A percentile compares a stretch with the other conserved stretches of the same genome.
Evolutionary conservation across 768 basidiomycete species (phyloP).

Genomic region (Rhodocollybia butyracea): DNA sequence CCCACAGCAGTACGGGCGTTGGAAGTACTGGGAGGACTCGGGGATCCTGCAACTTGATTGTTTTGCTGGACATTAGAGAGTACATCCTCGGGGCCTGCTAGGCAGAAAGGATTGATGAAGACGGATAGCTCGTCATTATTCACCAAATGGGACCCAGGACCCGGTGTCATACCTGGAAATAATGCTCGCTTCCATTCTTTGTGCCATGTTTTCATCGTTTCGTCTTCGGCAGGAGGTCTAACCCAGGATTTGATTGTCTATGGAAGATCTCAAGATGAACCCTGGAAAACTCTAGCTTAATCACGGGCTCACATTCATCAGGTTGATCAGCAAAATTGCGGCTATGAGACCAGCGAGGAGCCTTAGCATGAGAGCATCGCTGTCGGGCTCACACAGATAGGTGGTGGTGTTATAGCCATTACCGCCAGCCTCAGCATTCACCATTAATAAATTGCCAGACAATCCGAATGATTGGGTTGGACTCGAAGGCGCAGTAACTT

Average conservation of each 20-base stretch:
- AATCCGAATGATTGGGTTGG: not conserved
- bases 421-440: not conserved
- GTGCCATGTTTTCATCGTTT: not conserved
- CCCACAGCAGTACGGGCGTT: no score
- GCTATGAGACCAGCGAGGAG: not conserved
- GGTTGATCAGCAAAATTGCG: not conserved
- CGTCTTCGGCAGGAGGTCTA: not conserved
- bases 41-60: no score
- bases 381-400: not conserved
- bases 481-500: not conserved
- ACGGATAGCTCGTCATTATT: no score
- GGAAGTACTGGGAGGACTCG: no score
- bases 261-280: no score
- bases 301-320: not conserved
- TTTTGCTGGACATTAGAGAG: no score
- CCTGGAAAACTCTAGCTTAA: no score
- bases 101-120: no score
- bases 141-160: no score
- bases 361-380: not conserved
- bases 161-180: no score
- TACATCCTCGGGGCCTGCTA: no score
- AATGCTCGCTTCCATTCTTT: not conserved
- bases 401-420: not conserved
- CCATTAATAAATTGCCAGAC: not conserved
- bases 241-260: no score